Conservation (phyloP, 2,329 filamentous ascomycete species). For the Cytospora leucostoma region DNA sequence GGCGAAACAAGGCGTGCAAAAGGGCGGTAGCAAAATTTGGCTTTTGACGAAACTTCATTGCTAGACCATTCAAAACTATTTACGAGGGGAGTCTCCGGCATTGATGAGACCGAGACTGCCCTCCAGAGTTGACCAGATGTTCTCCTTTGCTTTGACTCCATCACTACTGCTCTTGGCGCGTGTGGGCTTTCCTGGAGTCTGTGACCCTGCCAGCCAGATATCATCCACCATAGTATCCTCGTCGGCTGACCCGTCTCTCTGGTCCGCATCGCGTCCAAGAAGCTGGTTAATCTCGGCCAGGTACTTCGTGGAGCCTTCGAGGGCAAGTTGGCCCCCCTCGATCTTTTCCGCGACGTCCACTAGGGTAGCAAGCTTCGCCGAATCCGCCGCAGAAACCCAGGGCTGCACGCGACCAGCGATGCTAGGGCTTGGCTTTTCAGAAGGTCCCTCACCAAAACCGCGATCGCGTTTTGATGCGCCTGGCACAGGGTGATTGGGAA, state of each 20-base stretch:
- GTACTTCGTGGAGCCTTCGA: slow-evolving; percentile 53
- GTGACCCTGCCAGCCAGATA: slow-evolving; percentile 42
- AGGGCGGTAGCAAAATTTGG: slow-evolving; percentile 17
- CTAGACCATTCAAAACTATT: slow-evolving; percentile 27
- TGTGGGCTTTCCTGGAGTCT: slow-evolving; percentile 35
- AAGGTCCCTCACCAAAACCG: slow-evolving; percentile 49
- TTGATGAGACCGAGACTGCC: slow-evolving; percentile 57
- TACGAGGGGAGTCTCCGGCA: slow-evolving; percentile 35
- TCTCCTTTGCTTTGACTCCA: slow-evolving; percentile 35
- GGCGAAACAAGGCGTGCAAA: slow-evolving; percentile 31
- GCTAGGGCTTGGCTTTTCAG: slow-evolving; percentile 41
- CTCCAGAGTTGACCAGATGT: slow-evolving; percentile 55
- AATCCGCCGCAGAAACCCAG: slow-evolving; percentile 62
- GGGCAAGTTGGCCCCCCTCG: slow-evolving; percentile 57
- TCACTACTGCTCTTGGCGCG: slow-evolving; percentile 32
- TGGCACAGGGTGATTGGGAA: slow-evolving; percentile 53
- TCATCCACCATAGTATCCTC: slow-evolving; percentile 31
- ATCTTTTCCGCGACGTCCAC: slow-evolving; percentile 61
- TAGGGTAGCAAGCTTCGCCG: slow-evolving; percentile 59
- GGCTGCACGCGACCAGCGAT: slow-evolving; percentile 50
- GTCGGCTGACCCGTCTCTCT: slow-evolving; percentile 29
- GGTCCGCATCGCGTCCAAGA: slow-evolving; percentile 41
- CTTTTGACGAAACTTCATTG: background rate
- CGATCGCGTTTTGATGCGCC: slow-evolving; percentile 38
- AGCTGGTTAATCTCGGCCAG: slow-evolving; percentile 54